Evolutionary conservation across 108 stramenopile species (phyloP), one percentile per base, ranked within the genome.

Genomic region (Nitzschia sp.): DNA sequence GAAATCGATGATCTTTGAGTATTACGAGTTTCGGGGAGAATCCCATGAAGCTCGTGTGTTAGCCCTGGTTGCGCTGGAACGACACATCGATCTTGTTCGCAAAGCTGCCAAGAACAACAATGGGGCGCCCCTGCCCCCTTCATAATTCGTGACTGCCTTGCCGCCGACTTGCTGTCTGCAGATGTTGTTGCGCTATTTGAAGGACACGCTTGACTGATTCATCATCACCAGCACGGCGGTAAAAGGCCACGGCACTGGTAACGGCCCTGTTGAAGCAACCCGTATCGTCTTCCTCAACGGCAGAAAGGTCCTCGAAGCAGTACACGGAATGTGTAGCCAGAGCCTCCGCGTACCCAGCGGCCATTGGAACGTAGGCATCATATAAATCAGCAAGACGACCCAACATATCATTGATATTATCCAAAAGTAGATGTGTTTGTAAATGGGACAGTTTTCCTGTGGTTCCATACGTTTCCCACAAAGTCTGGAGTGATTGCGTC

Each of bases 1-100:
- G 76, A 77, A 61, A 77, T 77, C 9, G 69, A 76, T 21, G 74
- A 28, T 23, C 32, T 75, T 41, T 6, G 38, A 9, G 38, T n/a
- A n/a, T n/a, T n/a, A n/a, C n/a, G n/a, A n/a, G n/a, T n/a, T n/a
- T n/a, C n/a, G n/a, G n/a, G n/a, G n/a, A n/a, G n/a, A n/a, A n/a
- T n/a, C n/a, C n/a, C n/a, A n/a, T n/a, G n/a, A n/a, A n/a, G n/a
- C n/a, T n/a, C n/a, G n/a, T n/a, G n/a, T n/a, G n/a, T n/a, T n/a
- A n/a, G n/a, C n/a, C n/a, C n/a, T n/a, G n/a, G n/a, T n/a, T n/a
- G n/a, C n/a, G n/a, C 48, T n/a, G 19, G 19, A 4, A 50, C 48
- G 21, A 50, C 48, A 16, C 8, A 50, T 11, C 13, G 4, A 50
- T 50, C 48, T 50, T 50, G 17, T 19, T 66, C 30, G 22, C 67